Conservation (phyloP, 768 basidiomycete species). For the Termitomyces sp. region DNA sequence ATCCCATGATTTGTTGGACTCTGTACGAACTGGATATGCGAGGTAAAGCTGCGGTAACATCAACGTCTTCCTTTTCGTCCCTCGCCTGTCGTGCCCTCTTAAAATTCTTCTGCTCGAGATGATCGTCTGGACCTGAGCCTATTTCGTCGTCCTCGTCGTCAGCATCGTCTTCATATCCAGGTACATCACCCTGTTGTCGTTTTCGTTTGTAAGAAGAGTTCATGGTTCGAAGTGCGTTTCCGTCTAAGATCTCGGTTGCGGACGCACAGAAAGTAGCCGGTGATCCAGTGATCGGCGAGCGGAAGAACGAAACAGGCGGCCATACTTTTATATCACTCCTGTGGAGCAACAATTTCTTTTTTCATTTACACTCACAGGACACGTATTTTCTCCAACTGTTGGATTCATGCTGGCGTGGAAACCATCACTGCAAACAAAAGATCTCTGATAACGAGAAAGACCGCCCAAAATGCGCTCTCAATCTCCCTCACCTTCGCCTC, state of each 20-base stretch:
- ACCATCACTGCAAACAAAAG: slow-evolving; percentile 2
- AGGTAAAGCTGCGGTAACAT: neutral
- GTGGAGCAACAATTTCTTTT: neutral
- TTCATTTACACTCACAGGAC: neutral
- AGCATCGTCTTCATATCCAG: too few species aligned
- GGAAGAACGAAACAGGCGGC: neutral
- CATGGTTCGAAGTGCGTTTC: too few species aligned
- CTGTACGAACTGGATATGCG: neutral
- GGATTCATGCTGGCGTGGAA: slow-evolving; percentile 1
- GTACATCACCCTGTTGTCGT: too few species aligned
- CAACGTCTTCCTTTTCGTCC: neutral
- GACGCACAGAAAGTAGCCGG: neutral
- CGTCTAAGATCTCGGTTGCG: too few species aligned
- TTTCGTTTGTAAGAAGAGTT: too few species aligned
- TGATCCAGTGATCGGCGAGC: neutral
- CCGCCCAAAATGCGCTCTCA: slow-evolving; percentile 1
- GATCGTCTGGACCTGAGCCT: neutral
- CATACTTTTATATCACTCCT: neutral
- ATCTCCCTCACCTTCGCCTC: neutral
- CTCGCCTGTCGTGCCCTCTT: neutral
- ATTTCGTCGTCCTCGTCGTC: neutral
- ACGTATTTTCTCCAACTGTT: neutral
- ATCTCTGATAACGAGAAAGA: neutral
- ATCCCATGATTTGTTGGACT: neutral
- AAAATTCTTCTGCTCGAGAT: neutral